Evolutionary conservation across 768 basidiomycete species (phyloP).

Genomic region (Termitomyces eurrhizus): DNA sequence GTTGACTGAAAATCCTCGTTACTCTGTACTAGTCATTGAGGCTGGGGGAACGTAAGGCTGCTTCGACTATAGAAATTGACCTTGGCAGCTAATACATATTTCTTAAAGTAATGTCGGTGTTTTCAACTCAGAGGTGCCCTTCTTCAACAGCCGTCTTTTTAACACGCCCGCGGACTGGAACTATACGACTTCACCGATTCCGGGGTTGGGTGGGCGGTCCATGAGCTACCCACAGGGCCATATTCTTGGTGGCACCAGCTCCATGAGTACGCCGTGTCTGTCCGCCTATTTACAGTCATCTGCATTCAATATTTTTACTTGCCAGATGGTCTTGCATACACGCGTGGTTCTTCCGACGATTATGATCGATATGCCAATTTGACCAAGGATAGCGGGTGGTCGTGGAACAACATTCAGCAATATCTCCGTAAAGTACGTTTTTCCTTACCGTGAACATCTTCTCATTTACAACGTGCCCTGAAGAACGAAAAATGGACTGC

Average conservation of each 20-base stretch:
- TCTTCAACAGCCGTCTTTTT: conserved; percentile 16
- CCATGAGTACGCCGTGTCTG: conserved; percentile 11
- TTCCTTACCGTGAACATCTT: not conserved
- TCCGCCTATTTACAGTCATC: not conserved
- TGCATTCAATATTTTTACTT: not conserved
- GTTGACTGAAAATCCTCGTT: conserved; percentile 14
- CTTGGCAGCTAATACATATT: not conserved
- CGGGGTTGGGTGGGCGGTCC: conserved; percentile 11
- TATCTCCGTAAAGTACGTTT: conserved; percentile 22
- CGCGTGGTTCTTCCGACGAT: conserved; percentile 30
- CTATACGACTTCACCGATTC: conserved; percentile 14
- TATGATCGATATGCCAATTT: conserved; percentile 28
- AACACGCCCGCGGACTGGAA: conserved; percentile 19
- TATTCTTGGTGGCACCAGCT: conserved; percentile 18
- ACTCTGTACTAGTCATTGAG: conserved; percentile 18
- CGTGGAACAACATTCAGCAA: conserved; percentile 26
- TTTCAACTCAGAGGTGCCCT: conserved; percentile 17
- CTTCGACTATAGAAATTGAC: not conserved
- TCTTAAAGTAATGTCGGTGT: conserved; percentile 8
- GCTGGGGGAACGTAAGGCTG: conserved; percentile 18
- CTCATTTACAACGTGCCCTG: not conserved
- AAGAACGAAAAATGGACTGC: conserved; percentile 24
- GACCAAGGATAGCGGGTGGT: conserved; percentile 28
- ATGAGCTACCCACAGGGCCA: conserved; percentile 17
- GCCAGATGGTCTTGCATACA: conserved; percentile 19